Percentiles rank a stretch among this genome's conserved stretches.
Conservation (phyloP, 805 yeast genomes). For the Monosporozyma solicola region DNA sequence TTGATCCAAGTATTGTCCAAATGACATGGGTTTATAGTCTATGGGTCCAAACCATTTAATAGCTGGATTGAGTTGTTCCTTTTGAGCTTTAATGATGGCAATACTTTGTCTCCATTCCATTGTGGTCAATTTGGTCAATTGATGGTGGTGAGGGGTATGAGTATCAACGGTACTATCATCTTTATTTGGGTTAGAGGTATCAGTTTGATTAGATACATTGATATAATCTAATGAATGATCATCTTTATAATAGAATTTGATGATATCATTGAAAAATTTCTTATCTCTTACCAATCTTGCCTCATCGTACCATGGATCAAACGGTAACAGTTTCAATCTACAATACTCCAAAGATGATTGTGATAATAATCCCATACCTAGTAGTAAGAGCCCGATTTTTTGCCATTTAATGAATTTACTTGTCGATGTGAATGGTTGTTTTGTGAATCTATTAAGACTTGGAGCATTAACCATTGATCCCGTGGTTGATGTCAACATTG, state of each 20-base stretch:
- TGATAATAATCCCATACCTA: conserved; percentile 43
- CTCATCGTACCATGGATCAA: conserved; percentile 70
- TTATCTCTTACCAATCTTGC: conserved; percentile 45
- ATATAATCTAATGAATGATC: conserved; percentile 22
- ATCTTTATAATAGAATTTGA: conserved; percentile 28
- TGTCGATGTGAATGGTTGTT: neutral
- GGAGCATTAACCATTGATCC: neutral
- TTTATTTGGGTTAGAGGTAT: conserved; percentile 5
- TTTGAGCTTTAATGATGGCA: conserved; percentile 36
- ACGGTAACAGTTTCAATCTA: conserved; percentile 36
- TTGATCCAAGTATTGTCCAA: conserved; percentile 31
- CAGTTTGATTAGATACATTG: conserved; percentile 11
- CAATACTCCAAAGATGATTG: conserved; percentile 49
- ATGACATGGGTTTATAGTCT: conserved; percentile 43
- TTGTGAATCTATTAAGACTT: neutral
- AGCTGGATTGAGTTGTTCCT: conserved; percentile 38
- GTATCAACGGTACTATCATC: conserved; percentile 22
- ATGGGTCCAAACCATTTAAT: conserved; percentile 63
- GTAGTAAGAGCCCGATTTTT: conserved; percentile 8
- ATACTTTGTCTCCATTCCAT: conserved; percentile 29
- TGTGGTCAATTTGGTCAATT: conserved; percentile 15
- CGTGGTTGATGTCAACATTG: neutral
- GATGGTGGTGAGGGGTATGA: neutral
- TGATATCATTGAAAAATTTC: conserved; percentile 29
- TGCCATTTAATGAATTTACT: neutral